Conservation (phyloP, 805 yeast genomes). For the Pichia californica region DNA sequence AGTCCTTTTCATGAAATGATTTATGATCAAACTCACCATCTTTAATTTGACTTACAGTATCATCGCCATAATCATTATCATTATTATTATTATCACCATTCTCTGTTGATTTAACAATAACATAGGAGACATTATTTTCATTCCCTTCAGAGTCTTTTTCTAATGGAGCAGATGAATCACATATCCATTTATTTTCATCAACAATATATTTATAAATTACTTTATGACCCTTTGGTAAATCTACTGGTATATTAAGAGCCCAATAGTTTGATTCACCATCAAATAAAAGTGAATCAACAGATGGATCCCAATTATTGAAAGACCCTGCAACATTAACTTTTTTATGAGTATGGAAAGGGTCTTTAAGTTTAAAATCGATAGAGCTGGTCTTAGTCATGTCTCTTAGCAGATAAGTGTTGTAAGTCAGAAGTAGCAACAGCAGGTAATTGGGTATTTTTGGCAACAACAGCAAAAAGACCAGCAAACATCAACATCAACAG, state of each 20-base stretch:
- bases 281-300: slow-evolving; percentile 5
- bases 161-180: slow-evolving; percentile 15
- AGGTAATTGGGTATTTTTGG: too few relatives aligned
- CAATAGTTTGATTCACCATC: slow-evolving; percentile 8
- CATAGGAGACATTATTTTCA: slow-evolving; percentile 21
- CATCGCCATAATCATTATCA: neutral
- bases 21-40: slow-evolving; percentile 1
- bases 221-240: slow-evolving; percentile 8
- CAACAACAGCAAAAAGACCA: too few relatives aligned
- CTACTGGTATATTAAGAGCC: slow-evolving; percentile 1
- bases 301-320: slow-evolving; percentile 17
- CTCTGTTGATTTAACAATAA: slow-evolving; percentile 1
- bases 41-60: neutral
- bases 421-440: too few relatives aligned
- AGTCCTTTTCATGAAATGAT: slow-evolving; percentile 4
- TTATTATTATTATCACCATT: neutral
- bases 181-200: slow-evolving; percentile 24
- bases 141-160: slow-evolving; percentile 24
- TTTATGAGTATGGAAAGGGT: neutral
- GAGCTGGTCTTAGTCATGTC: neutral
- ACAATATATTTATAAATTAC: slow-evolving; percentile 26
- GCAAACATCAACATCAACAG: neutral
- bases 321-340: slow-evolving; percentile 17
- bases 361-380: slow-evolving; percentile 5
- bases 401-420: too few relatives aligned